Base-by-base conservation (phyloP, 768 basidiomycete species). In the Rhodotorula kratochvilovae region DNA sequence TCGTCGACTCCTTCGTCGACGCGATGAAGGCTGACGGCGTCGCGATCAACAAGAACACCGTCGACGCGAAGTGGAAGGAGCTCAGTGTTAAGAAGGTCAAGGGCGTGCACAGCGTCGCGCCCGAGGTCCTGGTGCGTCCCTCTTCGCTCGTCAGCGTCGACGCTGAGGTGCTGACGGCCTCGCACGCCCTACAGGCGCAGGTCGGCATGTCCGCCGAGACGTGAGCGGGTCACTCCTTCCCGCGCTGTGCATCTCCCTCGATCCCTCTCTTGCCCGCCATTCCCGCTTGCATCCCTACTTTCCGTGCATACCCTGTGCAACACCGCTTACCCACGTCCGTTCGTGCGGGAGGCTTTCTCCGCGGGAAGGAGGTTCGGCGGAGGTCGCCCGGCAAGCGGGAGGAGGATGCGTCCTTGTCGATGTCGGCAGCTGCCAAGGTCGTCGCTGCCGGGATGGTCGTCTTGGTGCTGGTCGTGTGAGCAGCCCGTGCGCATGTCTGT, bases 81-180 rank as follows among this genome's bases (percentile, higher is more conserved):
- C 12, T 66, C 10, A 46, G 13, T 33, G 25, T 27, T 33, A 64
- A 67, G 62, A 68, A 66, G 45, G n/a, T 53, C 36, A 72, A 72
- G 51, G 66, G 63, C 16, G 35, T 43, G 46, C 25, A 33, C 35
- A n/a, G 36, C 4, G 50, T 67, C 27, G 29, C 46, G 6, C 53
- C 29, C 7, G 70, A 53, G 2, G 27, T 71, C 29, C 54, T 66
- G 2, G 70, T 71, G 31, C 33, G 70, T 56, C 2, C 25, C 8
- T 15, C 35, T 13, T 16, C 39, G 11, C 35, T n/a, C 21, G 19
- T 48, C 45, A 48, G 4, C 23, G 25, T 4, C 45, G n/a, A 5
- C 54, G 3, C 21, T 43, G 23, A 39, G 29, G 8, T 27, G 42
- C n/a, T 51, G 36, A 63, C 43, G 7, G 11, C 23, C 1, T 25